These are phyloP conservation scores for Cercospora zeina DNA, from an alignment of 2,329 filamentous ascomycete genomes.

Conservation along the genomic window DNA sequence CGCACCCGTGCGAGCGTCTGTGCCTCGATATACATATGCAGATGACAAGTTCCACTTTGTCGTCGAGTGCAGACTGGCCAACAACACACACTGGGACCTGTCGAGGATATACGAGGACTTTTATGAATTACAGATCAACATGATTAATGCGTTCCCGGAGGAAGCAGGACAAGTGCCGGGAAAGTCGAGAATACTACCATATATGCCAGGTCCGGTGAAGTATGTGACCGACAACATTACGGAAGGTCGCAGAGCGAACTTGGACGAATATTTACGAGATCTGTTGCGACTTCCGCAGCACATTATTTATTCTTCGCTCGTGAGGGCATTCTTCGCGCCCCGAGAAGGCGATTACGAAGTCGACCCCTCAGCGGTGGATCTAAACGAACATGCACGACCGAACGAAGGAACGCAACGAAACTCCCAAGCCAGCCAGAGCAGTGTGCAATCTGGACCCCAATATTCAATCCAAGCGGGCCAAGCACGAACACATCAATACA, in stretches of 20 bases:
- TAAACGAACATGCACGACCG: conserved; percentile 68
- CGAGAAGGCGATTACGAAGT: conserved; percentile 92
- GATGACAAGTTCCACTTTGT: conserved; percentile 99
- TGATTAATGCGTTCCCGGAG: conserved; percentile 85
- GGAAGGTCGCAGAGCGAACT: conserved; percentile 84
- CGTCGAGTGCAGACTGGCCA: conserved; percentile 85
- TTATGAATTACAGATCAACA: conserved; percentile 95
- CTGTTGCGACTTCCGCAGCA: conserved; percentile 78
- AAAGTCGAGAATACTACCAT: conserved; percentile 78
- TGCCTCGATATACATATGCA: conserved; percentile 90
- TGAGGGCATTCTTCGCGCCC: conserved; percentile 87
- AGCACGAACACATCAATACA: conserved; percentile 34
- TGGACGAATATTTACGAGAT: conserved; percentile 95
- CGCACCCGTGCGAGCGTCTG: conserved; percentile 78
- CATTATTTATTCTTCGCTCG: conserved; percentile 79
- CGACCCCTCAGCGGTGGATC: conserved; percentile 62
- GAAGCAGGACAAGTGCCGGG: conserved; percentile 83
- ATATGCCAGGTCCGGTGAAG: conserved; percentile 97
- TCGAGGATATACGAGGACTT: conserved; percentile 97
- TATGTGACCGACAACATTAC: conserved; percentile 98
- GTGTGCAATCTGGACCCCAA: conserved; percentile 28
- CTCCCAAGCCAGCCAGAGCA: conserved; percentile 38
- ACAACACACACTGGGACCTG: conserved; percentile 88
- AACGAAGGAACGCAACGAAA: conserved; percentile 62
- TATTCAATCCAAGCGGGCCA: conserved; percentile 30